phyloP scores from a whole-genome alignment of 352 stramenopile species.

The Globisporangium middletonii region DNA sequence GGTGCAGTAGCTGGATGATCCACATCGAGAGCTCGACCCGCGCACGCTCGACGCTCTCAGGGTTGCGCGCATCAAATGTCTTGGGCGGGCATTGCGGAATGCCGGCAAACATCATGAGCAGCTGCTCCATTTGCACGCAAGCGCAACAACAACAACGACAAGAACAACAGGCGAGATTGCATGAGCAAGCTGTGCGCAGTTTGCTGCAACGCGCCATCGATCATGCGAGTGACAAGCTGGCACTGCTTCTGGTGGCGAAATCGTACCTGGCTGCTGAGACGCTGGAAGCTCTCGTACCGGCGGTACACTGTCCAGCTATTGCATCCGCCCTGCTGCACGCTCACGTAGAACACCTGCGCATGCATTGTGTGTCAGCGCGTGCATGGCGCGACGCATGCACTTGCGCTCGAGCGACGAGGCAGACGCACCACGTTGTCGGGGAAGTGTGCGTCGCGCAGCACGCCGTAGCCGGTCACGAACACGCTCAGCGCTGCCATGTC shows the following conservation, averaged over 20 bases:
- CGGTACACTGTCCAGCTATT: constrained; percentile 75
- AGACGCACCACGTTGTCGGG: constrained; percentile 41
- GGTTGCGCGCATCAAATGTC: constrained; percentile 54
- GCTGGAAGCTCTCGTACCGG: constrained; percentile 69
- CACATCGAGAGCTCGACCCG: constrained; percentile 73
- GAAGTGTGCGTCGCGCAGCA: constrained; percentile 47
- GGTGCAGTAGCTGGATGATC: constrained; percentile 75
- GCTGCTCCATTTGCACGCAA: constrained; percentile 12
- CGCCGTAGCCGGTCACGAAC: constrained; percentile 65
- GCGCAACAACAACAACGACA: background rate
- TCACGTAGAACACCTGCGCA: constrained; percentile 64
- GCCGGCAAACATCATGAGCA: constrained; percentile 66
- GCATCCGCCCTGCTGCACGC: constrained; percentile 60
- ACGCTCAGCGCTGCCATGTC: constrained; percentile 69
- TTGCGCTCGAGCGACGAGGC: background rate
- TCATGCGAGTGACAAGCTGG: background rate
- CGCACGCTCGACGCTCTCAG: constrained; percentile 65
- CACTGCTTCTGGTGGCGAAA: background rate
- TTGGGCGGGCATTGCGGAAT: constrained; percentile 51
- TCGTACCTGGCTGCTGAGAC: constrained; percentile 49
- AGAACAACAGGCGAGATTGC: background rate
- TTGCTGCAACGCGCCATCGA: background rate
- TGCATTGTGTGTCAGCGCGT: background rate
- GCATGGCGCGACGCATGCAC: background rate
- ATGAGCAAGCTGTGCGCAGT: background rate